These are phyloP conservation scores for Podaxis sp. DNA, from an alignment of 768 basidiomycete species.

Conservation along the genomic window DNA sequence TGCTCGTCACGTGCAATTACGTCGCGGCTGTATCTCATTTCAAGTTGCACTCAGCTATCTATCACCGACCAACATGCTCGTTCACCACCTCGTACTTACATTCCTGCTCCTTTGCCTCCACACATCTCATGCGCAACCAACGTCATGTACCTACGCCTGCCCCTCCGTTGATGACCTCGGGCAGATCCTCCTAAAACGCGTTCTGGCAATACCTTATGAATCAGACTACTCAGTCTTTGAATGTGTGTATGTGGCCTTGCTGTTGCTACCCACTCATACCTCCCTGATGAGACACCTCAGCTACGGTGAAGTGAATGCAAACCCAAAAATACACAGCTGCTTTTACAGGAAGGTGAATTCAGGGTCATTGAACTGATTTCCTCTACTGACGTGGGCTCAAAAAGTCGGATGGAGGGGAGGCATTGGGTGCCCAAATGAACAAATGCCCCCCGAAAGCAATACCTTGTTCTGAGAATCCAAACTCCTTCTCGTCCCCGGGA, in stretches of 20 bases:
- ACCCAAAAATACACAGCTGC: constrained; percentile 7
- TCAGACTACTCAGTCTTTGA: constrained; percentile 14
- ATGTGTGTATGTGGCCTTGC: constrained; percentile 10
- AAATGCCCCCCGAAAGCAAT: not conserved
- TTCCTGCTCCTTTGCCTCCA: not conserved
- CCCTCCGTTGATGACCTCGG: not conserved
- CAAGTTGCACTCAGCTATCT: not conserved
- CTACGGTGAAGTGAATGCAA: constrained; percentile 2
- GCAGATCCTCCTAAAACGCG: constrained; percentile 1
- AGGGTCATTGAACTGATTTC: not conserved
- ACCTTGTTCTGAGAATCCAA: not conserved
- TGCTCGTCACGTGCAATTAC: not conserved
- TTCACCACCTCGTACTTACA: not conserved
- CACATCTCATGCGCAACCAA: not conserved
- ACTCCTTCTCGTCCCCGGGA: constrained; percentile 2
- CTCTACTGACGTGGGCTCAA: not conserved
- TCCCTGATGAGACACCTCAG: not conserved
- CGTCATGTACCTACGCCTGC: constrained; percentile 4
- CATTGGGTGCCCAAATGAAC: not conserved
- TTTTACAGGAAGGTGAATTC: constrained; percentile 9
- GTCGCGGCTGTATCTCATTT: not conserved
- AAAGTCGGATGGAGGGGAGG: constrained; percentile 4
- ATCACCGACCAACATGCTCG: not conserved
- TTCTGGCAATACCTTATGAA: constrained; percentile 7
- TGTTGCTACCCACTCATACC: not conserved